phyloP scores from a whole-genome alignment of 805 yeast genomes.

The Yarrowia sp. region DNA sequence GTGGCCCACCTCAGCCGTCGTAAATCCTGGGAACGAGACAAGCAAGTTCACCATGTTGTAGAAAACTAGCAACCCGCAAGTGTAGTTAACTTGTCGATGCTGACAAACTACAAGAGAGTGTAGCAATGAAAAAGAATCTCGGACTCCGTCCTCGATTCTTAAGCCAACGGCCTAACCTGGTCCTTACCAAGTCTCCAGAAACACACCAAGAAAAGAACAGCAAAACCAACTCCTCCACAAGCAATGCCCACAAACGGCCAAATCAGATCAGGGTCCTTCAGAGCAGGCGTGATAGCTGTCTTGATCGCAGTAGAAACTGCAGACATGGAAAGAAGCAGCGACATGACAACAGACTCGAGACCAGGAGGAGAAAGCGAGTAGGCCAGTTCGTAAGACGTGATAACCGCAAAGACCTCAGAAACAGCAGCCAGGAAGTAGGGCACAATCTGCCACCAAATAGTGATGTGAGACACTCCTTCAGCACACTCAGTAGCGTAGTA shows the following conservation, averaged over 20 bases:
- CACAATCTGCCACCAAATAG: constrained; percentile 40
- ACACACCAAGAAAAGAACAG: constrained; percentile 28
- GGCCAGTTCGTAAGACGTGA: constrained; percentile 55
- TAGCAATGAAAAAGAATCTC: too few species aligned
- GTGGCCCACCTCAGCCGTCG: too few species aligned
- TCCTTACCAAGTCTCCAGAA: constrained; percentile 2
- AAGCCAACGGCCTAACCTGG: neutral
- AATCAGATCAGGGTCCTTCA: constrained; percentile 45
- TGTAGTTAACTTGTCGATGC: too few species aligned
- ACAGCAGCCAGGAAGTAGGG: constrained; percentile 48
- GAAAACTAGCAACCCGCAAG: too few species aligned
- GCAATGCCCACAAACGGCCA: constrained; percentile 47
- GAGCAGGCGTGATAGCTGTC: constrained; percentile 44
- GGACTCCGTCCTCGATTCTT: too few species aligned
- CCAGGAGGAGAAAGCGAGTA: constrained; percentile 51
- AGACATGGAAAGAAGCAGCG: constrained; percentile 37
- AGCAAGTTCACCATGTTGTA: too few species aligned
- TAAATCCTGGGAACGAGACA: too few species aligned
- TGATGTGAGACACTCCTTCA: constrained; percentile 38
- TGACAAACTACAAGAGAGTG: too few species aligned
- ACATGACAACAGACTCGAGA: constrained; percentile 53
- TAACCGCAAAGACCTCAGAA: constrained; percentile 53
- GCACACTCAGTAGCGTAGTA: constrained; percentile 34
- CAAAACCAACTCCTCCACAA: constrained; percentile 41
- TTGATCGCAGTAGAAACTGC: constrained; percentile 44